Evolutionary conservation across 345 rosid species (phyloP).

Genomic region (Brassica nigra): DNA sequence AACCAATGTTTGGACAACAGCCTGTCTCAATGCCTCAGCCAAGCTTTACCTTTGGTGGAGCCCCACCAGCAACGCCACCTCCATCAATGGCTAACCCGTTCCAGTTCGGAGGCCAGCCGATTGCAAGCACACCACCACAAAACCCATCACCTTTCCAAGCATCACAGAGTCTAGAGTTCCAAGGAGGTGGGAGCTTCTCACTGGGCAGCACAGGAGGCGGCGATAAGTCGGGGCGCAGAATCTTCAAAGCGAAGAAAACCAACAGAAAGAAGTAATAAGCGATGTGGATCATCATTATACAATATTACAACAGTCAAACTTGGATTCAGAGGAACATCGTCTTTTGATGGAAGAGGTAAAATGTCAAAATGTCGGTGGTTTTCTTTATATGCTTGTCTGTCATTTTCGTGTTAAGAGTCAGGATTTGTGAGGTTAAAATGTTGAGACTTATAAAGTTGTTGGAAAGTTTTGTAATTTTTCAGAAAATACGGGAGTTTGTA

Average conservation of each 20-base stretch:
- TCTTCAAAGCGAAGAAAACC: slow-evolving; percentile 48
- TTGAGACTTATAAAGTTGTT: slow-evolving; percentile 30
- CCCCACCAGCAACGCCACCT: slow-evolving; percentile 33
- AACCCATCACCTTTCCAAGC: slow-evolving; percentile 64
- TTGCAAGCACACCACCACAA: slow-evolving; percentile 47
- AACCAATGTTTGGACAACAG: slow-evolving; percentile 55
- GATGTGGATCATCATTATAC: slow-evolving; percentile 2
- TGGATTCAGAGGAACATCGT: background rate
- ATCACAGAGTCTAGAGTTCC: slow-evolving; percentile 62
- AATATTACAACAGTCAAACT: slow-evolving; percentile 7
- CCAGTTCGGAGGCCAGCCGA: slow-evolving; percentile 70
- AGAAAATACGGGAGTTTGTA: slow-evolving; percentile 29
- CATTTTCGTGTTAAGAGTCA: slow-evolving; percentile 9
- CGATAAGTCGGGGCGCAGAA: slow-evolving; percentile 68
- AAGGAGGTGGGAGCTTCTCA: slow-evolving; percentile 79
- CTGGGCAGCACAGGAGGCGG: slow-evolving; percentile 71
- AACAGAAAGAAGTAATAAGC: slow-evolving; percentile 54
- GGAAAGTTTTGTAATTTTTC: slow-evolving; percentile 43
- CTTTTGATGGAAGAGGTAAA: slow-evolving; percentile 13
- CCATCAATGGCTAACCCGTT: slow-evolving; percentile 54
- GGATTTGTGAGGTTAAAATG: slow-evolving; percentile 19
- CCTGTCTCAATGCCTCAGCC: slow-evolving; percentile 45
- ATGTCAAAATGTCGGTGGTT: background rate
- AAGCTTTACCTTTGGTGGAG: slow-evolving; percentile 46
- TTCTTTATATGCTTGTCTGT: background rate